Conservation (phyloP, 2,329 filamentous ascomycete genomes). For the Talaromyces marneffei region DNA sequence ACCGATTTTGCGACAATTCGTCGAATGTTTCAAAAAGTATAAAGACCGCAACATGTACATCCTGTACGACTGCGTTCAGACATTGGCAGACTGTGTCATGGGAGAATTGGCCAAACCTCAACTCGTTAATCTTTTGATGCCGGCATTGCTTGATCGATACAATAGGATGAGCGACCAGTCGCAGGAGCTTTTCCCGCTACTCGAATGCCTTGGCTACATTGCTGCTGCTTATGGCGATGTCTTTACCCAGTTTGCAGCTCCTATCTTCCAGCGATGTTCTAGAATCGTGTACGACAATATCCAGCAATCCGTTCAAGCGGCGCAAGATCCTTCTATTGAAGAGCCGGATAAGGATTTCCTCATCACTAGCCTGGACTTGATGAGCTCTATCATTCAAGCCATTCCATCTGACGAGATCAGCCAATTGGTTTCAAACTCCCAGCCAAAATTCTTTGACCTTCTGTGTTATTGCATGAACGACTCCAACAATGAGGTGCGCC, state of each 20-base stretch:
- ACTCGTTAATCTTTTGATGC: conserved; percentile 84
- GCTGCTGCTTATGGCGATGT: conserved; percentile 74
- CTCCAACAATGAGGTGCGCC: conserved; percentile 81
- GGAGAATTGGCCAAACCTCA: conserved; percentile 72
- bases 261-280: conserved; percentile 82
- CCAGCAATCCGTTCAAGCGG: conserved; percentile 68
- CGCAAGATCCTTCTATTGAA: conserved; percentile 63
- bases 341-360: conserved; percentile 93
- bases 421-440: conserved; percentile 68
- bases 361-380: conserved; percentile 85
- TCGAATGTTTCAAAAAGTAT: conserved; percentile 86
- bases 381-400: conserved; percentile 90
- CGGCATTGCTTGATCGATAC: conserved; percentile 82
- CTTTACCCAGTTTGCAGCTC: conserved; percentile 78
- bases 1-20: conserved; percentile 87
- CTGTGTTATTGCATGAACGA: conserved; percentile 91
- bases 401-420: conserved; percentile 67
- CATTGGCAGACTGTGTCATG: conserved; percentile 84
- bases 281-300: conserved; percentile 89
- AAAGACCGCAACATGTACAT: conserved; percentile 99
- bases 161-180: conserved; percentile 81
- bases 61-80: conserved; percentile 97
- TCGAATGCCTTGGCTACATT: conserved; percentile 96
- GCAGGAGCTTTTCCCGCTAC: conserved; percentile 83
- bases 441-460: conserved; percentile 84